These are phyloP conservation scores for Oenanthe sinensis DNA, from an alignment of 129 eudicot species.

Conservation along the genomic window DNA sequence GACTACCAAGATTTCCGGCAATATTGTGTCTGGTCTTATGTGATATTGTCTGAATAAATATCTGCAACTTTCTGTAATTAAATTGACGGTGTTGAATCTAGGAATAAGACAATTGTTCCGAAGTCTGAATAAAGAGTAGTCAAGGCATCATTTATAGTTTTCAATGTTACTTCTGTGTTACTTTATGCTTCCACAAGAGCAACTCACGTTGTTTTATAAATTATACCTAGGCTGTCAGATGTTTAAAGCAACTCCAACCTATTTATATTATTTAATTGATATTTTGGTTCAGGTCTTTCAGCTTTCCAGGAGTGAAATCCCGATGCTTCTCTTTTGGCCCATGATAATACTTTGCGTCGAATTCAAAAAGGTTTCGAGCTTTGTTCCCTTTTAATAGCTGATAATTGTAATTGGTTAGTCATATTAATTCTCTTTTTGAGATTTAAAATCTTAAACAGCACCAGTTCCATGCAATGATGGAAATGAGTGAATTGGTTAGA, in stretches of 20 bases:
- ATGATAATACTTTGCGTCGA: slow-evolving; percentile 65
- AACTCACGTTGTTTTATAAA: background rate
- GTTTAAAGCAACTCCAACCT: background rate
- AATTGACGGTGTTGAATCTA: background rate
- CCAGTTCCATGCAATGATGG: background rate
- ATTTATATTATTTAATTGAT: slow-evolving; percentile 6
- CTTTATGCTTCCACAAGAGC: background rate
- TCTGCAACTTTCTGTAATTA: background rate
- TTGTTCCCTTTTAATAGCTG: background rate
- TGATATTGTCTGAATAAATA: background rate
- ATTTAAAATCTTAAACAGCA: background rate
- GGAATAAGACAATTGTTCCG: background rate
- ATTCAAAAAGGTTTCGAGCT: slow-evolving; percentile 48
- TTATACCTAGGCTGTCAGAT: background rate
- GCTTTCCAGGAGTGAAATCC: slow-evolving; percentile 74
- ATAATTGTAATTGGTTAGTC: background rate
- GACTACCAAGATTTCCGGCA: background rate
- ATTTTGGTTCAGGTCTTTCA: slow-evolving; percentile 61
- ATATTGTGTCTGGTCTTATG: background rate
- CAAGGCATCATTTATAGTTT: background rate
- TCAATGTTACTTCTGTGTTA: background rate
- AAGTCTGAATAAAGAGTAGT: background rate
- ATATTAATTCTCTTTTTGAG: background rate
- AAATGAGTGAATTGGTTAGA: background rate
- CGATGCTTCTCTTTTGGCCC: slow-evolving; percentile 77